Conservation (phyloP, 805 yeast species). For the Barnettozyma siamensis region DNA sequence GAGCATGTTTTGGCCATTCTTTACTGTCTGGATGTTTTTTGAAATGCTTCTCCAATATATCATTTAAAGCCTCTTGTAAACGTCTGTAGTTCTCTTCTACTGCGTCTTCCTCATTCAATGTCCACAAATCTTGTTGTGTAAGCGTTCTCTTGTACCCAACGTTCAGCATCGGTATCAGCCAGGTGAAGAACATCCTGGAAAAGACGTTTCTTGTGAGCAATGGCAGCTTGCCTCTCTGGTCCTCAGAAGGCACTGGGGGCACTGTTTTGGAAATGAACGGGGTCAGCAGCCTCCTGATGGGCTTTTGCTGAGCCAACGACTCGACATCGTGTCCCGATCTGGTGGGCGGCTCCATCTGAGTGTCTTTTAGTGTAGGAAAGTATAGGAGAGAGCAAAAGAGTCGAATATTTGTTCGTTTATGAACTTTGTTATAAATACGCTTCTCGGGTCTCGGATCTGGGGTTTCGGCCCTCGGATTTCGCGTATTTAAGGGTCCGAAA, state of each 20-base stretch:
- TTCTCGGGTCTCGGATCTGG: no score
- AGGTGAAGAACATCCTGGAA: slow-evolving; percentile 46
- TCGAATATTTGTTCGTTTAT: no score
- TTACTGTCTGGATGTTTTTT: neutral
- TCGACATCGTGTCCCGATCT: neutral
- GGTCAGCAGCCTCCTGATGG: slow-evolving; percentile 7
- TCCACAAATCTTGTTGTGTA: slow-evolving; percentile 53
- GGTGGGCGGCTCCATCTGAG: neutral
- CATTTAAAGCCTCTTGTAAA: slow-evolving; percentile 30
- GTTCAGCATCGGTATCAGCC: slow-evolving; percentile 56
- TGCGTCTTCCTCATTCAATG: slow-evolving; percentile 33
- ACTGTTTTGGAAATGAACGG: slow-evolving; percentile 8
- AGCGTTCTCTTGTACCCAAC: slow-evolving; percentile 68
- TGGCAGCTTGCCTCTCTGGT: slow-evolving; percentile 5
- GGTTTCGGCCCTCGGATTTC: no score
- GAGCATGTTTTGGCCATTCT: slow-evolving; percentile 18
- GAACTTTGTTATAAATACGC: no score
- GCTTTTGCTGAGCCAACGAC: slow-evolving; percentile 2
- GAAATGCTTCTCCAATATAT: slow-evolving; percentile 14
- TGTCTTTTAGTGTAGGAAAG: no score
- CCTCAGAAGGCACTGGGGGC: slow-evolving; percentile 5
- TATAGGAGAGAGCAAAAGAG: no score
- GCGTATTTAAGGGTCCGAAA: no score
- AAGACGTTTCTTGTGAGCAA: slow-evolving; percentile 18
- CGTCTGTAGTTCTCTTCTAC: slow-evolving; percentile 32